Conservation (phyloP, 2,329 filamentous ascomycete species). For the Zalaria sp. region DNA sequence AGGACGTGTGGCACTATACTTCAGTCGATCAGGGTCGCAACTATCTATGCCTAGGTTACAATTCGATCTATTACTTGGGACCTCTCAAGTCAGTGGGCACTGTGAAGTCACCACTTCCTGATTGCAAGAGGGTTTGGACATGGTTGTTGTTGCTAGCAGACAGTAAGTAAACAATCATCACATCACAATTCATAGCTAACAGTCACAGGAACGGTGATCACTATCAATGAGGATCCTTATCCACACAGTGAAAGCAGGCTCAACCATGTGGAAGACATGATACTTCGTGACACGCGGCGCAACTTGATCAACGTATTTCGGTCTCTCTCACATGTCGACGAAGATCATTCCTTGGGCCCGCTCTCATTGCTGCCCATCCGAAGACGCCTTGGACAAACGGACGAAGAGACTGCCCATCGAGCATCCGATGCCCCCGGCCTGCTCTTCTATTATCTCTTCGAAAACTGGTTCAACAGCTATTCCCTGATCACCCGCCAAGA, state of each 20-base stretch:
- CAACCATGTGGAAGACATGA: constrained; percentile 28
- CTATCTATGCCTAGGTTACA: constrained; percentile 61
- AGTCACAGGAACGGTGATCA: constrained; percentile 43
- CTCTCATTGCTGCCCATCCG: constrained; percentile 30
- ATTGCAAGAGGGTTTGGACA: constrained; percentile 48
- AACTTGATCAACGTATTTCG: constrained; percentile 48
- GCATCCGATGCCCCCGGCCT: constrained; percentile 43
- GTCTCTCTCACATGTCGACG: constrained; percentile 43
- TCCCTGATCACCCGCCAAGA: constrained; percentile 37
- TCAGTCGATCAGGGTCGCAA: constrained; percentile 54
- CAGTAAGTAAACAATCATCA: constrained; percentile 14
- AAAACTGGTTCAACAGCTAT: constrained; percentile 49
- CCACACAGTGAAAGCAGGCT: constrained; percentile 19
- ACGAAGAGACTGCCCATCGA: constrained; percentile 31
- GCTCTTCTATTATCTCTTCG: constrained; percentile 53
- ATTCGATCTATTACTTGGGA: constrained; percentile 37
- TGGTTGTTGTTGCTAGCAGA: constrained; percentile 59
- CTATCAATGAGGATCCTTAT: constrained; percentile 48
- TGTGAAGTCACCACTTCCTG: constrained; percentile 20
- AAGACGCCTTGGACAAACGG: constrained; percentile 27
- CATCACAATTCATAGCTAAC: no score
- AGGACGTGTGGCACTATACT: constrained; percentile 63
- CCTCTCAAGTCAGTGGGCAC: constrained; percentile 10
- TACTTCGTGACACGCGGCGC: constrained; percentile 36
- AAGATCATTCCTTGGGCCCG: constrained; percentile 21